Conservation (phyloP, 2,329 filamentous ascomycete genomes). For the Celoporthe dispersa region DNA sequence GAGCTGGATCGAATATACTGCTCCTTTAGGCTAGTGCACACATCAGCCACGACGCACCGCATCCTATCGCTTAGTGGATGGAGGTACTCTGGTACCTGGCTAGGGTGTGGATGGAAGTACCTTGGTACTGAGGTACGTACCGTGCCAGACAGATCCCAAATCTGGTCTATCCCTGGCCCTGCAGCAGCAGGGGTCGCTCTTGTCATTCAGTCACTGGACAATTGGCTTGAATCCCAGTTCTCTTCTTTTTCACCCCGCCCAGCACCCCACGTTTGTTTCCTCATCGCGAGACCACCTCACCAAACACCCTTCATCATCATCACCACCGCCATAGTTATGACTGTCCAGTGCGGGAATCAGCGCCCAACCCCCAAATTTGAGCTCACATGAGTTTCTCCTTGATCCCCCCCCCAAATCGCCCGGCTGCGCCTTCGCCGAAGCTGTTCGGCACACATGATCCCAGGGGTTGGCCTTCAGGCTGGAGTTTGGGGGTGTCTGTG, state of each 20-base stretch:
- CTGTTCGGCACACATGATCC: neutral
- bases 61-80: neutral
- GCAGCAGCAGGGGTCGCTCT: constrained; percentile 7
- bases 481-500: constrained; percentile 27
- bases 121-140: neutral
- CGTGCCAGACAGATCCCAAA: neutral
- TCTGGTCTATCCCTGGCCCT: neutral
- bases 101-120: neutral
- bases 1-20: neutral
- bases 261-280: neutral
- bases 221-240: constrained; percentile 1
- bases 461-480: constrained; percentile 2
- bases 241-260: neutral
- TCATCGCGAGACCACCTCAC: constrained; percentile 2
- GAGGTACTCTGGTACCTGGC: neutral
- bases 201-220: constrained; percentile 3
- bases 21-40: neutral
- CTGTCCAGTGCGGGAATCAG: neutral
- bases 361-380: neutral
- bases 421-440: constrained; percentile 18
- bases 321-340: neutral
- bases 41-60: neutral
- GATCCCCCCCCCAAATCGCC: constrained; percentile 11
- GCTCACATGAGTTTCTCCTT: neutral
- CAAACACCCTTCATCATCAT: neutral